A percentile compares a stretch with the other conserved stretches of the same genome.
These are phyloP conservation scores for Paraphaeosphaeria minitans DNA, from an alignment of 2,329 filamentous ascomycete species.

Conservation along the genomic window DNA sequence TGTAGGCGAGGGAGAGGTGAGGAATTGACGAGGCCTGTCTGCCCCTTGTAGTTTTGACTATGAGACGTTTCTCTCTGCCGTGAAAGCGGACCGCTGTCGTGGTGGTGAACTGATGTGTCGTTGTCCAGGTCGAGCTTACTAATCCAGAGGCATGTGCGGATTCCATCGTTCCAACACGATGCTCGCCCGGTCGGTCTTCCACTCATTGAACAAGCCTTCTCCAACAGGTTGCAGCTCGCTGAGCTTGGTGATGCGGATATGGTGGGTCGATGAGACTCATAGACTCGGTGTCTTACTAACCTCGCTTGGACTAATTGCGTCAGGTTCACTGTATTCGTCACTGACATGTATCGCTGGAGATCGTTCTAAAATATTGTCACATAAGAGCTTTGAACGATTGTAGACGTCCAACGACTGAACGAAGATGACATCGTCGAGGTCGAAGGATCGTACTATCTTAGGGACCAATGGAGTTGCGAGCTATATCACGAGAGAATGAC, in stretches of 20 bases:
- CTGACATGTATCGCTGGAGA: conserved; percentile 43
- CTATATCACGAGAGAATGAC: neutral
- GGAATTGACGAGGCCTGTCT: neutral
- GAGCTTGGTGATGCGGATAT: conserved; percentile 35
- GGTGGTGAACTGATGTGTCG: no score
- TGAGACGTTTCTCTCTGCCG: no score
- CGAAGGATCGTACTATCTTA: conserved; percentile 16
- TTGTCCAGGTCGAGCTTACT: no score
- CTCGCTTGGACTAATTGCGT: conserved; percentile 13
- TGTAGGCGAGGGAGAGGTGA: neutral
- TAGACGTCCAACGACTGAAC: conserved; percentile 42
- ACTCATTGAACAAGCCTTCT: conserved; percentile 40
- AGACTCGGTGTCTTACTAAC: neutral
- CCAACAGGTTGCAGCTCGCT: conserved; percentile 40
- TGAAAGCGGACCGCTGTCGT: conserved; percentile 14
- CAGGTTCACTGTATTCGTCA: conserved; percentile 38
- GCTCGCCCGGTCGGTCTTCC: conserved; percentile 32
- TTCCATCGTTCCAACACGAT: conserved; percentile 39
- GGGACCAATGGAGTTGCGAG: neutral
- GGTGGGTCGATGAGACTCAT: neutral
- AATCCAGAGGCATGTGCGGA: conserved; percentile 39
- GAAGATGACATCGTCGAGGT: conserved; percentile 23
- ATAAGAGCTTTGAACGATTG: conserved; percentile 39
- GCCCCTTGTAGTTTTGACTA: no score
- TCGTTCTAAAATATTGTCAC: conserved; percentile 42